A percentile compares a stretch with the other conserved stretches of the same genome.
Evolutionary conservation across 2,329 filamentous ascomycete genomes (phyloP).

Genomic region (Verruconis gallopava): DNA sequence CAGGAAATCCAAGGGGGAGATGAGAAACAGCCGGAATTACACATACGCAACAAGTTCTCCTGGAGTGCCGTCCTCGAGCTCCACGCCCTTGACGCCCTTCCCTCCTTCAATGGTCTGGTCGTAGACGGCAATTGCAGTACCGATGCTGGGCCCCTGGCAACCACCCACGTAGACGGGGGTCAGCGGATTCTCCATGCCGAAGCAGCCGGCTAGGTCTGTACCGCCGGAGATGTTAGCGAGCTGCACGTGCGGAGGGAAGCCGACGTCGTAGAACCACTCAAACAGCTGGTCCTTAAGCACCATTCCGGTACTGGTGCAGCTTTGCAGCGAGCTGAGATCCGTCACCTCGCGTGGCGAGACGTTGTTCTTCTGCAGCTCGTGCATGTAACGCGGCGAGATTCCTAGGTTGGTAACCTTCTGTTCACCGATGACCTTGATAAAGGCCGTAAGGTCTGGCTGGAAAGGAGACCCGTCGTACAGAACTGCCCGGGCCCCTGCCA

Average conservation of each 20-base stretch:
- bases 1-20: not conserved
- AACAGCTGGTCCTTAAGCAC: conserved; percentile 60
- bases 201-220: conserved; percentile 62
- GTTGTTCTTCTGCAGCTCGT: conserved; percentile 53
- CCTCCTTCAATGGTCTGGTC: conserved; percentile 38
- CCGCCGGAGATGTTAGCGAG: conserved; percentile 65
- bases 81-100: conserved; percentile 30
- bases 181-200: conserved; percentile 51
- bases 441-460: conserved; percentile 49
- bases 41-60: conserved; percentile 57
- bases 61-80: conserved; percentile 49
- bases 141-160: conserved; percentile 40
- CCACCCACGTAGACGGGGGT: conserved; percentile 51
- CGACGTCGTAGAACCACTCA: conserved; percentile 66
- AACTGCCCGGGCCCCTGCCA: conserved; percentile 48
- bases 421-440: conserved; percentile 49
- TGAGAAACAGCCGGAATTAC: no score
- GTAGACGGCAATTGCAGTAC: conserved; percentile 45
- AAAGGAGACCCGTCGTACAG: conserved; percentile 82
- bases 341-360: conserved; percentile 49
- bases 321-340: conserved; percentile 47
- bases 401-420: conserved; percentile 61
- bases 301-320: conserved; percentile 67
- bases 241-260: conserved; percentile 54
- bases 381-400: conserved; percentile 63